Percentiles rank a stretch among this genome's conserved stretches.
These are phyloP conservation scores for Agaricales sp. DNA, from an alignment of 1,284 basidiomycete genomes.

Conservation along the genomic window DNA sequence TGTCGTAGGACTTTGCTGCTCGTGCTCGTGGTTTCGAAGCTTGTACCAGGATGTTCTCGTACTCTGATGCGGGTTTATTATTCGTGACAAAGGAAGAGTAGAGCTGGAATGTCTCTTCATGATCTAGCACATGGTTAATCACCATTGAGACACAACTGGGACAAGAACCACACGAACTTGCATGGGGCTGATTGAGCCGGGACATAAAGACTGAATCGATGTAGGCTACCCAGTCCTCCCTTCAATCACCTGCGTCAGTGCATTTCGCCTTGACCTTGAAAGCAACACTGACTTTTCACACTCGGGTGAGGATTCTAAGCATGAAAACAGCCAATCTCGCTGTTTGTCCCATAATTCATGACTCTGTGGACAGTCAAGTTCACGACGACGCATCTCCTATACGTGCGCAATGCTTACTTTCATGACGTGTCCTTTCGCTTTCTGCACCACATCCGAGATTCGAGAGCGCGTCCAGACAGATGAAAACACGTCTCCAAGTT, in stretches of 20 bases:
- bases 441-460: slow-evolving; percentile 44
- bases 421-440: slow-evolving; percentile 50
- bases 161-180: slow-evolving; percentile 32
- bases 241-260: neutral
- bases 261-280: too few relatives aligned
- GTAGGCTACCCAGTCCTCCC: slow-evolving; percentile 58
- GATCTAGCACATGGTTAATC: too few relatives aligned
- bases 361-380: slow-evolving; percentile 42
- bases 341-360: slow-evolving; percentile 63
- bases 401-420: slow-evolving; percentile 28
- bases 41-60: slow-evolving; percentile 65
- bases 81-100: slow-evolving; percentile 85
- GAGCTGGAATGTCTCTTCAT: slow-evolving; percentile 70
- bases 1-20: slow-evolving; percentile 49
- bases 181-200: slow-evolving; percentile 61
- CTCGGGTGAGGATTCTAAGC: too few relatives aligned
- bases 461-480: slow-evolving; percentile 48
- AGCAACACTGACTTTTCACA: too few relatives aligned
- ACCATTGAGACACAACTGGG: slow-evolving; percentile 7
- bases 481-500: slow-evolving; percentile 43
- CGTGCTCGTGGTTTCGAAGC: slow-evolving; percentile 62
- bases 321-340: slow-evolving; percentile 29
- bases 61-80: slow-evolving; percentile 60
- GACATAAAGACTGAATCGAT: slow-evolving; percentile 42
- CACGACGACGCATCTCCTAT: too few relatives aligned